Base-by-base conservation (phyloP, 2,329 filamentous ascomycete genomes). In the Fusarium citri region DNA sequence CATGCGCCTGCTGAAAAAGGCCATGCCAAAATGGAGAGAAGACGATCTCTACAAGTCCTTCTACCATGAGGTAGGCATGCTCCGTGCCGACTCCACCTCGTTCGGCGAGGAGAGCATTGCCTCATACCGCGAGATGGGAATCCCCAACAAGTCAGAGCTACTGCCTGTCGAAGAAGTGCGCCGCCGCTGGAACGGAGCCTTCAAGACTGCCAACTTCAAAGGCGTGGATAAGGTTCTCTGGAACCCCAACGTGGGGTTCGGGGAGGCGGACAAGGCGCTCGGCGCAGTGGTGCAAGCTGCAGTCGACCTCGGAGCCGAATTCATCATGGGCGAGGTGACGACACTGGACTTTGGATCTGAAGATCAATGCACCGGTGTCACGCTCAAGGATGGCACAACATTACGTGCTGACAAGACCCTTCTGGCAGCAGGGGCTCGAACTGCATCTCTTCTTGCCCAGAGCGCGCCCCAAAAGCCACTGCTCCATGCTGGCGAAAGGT, bases 211-310 rank as follows among this genome's bases (percentile, higher is more conserved):
- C 31, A 82, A 89, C 64, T 89, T 88, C 73, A 83, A 81, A 9
- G 86, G 82, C 10, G 82, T 88, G 47, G 85, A 86, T 64, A 84
- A 84, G 68, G 82, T 89, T 20, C 81, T 88, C 23, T 83, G 86
- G 69, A 90, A 89, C 78, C 85, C 84, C 64, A 85, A 82, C 31
- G 88, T 86, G 75, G 88, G 88, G 3, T 89, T 87, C 82, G 87
- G 83, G 20, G 85, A 87, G 53, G 88, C 88, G 15, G 87, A 87
- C 59, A 85, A 88, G 75, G 83, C 85, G 40, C 77, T 90, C 49
- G 78, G 80, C 53, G 86, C 85, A 15, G 84, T 89, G 16, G 86
- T 87, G 9, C 83, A 85, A 61, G 81, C 81, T 53, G 84, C 82
- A 25, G 72, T 89, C 11, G 81, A 84, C 55, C 76, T 84, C 31